phyloP scores from a whole-genome alignment of 208 protist genomes.

The Jaenimonas drosophilae region DNA sequence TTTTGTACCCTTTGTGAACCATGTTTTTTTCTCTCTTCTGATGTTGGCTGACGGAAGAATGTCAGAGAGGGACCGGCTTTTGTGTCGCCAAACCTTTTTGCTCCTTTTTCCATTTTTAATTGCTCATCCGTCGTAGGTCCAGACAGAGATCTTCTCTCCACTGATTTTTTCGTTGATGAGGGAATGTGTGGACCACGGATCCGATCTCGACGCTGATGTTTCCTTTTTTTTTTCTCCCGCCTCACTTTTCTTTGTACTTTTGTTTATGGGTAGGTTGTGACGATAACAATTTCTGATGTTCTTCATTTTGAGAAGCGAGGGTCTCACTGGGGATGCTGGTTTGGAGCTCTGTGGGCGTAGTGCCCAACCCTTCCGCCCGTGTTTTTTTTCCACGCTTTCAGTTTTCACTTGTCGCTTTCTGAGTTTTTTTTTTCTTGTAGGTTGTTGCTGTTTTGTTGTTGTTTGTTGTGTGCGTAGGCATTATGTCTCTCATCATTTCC shows the following conservation, averaged over 20 bases:
- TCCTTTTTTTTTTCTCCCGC: neutral
- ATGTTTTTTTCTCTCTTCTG: too few relatives aligned
- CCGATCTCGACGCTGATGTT: neutral
- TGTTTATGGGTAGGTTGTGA: conserved; percentile 6
- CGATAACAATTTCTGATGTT: neutral
- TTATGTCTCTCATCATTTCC: too few relatives aligned
- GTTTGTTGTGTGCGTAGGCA: neutral
- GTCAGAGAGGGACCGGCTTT: too few relatives aligned
- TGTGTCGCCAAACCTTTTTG: too few relatives aligned
- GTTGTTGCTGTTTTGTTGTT: conserved; percentile 1
- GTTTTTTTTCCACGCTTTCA: conserved; percentile 9
- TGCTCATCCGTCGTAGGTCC: too few relatives aligned
- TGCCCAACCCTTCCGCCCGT: too few relatives aligned
- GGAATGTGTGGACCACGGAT: neutral
- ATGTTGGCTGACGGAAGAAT: too few relatives aligned
- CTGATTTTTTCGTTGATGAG: neutral
- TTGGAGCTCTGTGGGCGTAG: too few relatives aligned
- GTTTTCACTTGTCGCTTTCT: neutral
- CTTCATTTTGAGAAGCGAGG: neutral
- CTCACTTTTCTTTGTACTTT: conserved; percentile 2
- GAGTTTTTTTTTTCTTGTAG: conserved; percentile 1
- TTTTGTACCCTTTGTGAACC: too few relatives aligned
- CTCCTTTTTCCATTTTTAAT: too few relatives aligned
- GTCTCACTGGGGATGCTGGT: too few relatives aligned
- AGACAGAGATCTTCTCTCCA: too few relatives aligned